phyloP scores from a whole-genome alignment of 2,329 filamentous ascomycete species.

The Talaromyces sp. region DNA sequence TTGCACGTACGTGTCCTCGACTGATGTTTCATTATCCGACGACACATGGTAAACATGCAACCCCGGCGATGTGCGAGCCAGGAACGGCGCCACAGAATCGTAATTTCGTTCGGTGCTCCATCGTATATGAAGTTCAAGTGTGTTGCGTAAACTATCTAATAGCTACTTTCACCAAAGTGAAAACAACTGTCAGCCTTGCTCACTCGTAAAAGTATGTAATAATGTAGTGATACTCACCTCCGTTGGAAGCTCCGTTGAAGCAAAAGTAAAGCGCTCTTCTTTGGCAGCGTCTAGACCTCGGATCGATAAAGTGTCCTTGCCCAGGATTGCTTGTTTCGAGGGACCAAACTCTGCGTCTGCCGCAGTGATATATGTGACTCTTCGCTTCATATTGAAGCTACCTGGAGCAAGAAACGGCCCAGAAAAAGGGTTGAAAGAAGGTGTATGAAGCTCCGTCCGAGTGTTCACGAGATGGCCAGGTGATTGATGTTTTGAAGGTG shows the following conservation, averaged over 20 bases:
- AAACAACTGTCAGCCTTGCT: conserved; percentile 7
- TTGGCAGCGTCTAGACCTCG: conserved; percentile 64
- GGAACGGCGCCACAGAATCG: conserved; percentile 65
- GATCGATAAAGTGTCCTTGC: conserved; percentile 55
- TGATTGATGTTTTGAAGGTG: conserved; percentile 3
- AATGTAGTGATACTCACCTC: conserved; percentile 48
- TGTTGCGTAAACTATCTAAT: conserved; percentile 59
- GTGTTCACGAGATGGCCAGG: background rate
- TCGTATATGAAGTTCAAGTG: conserved; percentile 72
- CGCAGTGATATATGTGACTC: conserved; percentile 72
- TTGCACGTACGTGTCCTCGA: conserved; percentile 36
- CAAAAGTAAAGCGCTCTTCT: conserved; percentile 76
- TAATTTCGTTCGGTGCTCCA: conserved; percentile 67
- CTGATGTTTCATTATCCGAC: conserved; percentile 28
- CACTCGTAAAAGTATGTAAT: background rate
- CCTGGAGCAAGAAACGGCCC: background rate
- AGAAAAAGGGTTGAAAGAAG: background rate
- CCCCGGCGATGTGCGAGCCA: conserved; percentile 73
- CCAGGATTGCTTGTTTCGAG: conserved; percentile 59
- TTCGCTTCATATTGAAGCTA: conserved; percentile 37
- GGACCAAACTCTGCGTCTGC: conserved; percentile 65
- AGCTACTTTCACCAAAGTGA: conserved; percentile 47
- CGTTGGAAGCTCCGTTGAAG: conserved; percentile 68
- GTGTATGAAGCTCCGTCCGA: background rate
- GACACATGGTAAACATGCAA: conserved; percentile 79